These are phyloP conservation scores for Stagonosporopsis chrysanthemi DNA, from an alignment of 2,329 filamentous ascomycete species.

Conservation along the genomic window DNA sequence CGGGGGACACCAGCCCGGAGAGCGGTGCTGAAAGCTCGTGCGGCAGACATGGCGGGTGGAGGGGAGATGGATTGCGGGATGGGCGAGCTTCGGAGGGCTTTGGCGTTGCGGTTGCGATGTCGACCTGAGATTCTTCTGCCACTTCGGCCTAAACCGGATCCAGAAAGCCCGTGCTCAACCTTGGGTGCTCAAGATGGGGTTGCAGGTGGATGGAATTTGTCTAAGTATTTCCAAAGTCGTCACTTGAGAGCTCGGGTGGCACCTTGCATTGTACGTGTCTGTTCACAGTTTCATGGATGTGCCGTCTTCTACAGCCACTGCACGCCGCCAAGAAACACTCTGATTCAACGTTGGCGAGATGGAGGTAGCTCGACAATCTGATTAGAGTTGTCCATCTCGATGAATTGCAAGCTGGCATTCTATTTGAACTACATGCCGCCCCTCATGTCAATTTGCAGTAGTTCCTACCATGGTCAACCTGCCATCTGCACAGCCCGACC, in stretches of 20 bases:
- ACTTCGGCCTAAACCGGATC: constrained; percentile 16
- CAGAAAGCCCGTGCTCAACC: neutral
- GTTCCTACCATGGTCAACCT: constrained; percentile 79
- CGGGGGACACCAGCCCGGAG: constrained; percentile 64
- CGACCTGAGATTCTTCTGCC: constrained; percentile 20
- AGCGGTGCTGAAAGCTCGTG: constrained; percentile 63
- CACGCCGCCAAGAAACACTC: neutral
- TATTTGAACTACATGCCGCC: neutral
- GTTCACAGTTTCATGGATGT: neutral
- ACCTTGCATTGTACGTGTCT: neutral
- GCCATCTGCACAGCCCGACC: constrained; percentile 81
- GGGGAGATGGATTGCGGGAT: constrained; percentile 47
- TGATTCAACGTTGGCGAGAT: neutral
- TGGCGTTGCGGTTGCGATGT: constrained; percentile 21
- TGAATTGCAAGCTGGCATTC: neutral
- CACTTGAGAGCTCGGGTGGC: neutral
- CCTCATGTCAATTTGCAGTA: constrained; percentile 50
- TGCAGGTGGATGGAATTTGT: neutral
- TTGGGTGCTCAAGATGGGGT: neutral
- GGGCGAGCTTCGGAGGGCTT: constrained; percentile 36
- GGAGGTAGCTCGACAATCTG: neutral
- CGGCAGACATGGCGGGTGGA: constrained; percentile 61
- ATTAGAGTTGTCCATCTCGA: neutral
- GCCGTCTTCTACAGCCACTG: neutral
- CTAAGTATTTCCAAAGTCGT: neutral